phyloP scores from a whole-genome alignment of 139 green algal species.

The Micractinium sp. region DNA sequence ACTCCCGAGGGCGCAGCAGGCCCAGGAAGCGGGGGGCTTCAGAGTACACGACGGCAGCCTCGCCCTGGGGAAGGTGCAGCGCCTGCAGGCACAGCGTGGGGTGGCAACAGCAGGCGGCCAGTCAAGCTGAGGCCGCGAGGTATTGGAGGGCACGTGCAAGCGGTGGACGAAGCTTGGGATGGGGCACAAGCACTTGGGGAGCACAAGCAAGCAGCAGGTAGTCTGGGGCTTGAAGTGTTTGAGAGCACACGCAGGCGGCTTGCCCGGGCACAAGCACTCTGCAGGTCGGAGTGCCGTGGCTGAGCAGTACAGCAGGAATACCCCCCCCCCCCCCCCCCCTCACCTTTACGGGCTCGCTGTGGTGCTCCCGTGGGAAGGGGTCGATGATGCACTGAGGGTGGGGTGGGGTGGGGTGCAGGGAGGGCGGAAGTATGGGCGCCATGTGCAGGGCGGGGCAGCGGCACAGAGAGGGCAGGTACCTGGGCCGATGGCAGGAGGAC shows the following conservation, averaged over 20 bases:
- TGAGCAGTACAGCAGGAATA: no score
- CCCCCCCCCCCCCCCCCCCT: background rate
- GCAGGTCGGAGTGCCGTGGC: no score
- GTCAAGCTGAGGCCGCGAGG: background rate
- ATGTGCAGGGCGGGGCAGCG: background rate
- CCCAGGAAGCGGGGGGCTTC: background rate
- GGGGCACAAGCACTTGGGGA: no score
- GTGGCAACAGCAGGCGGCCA: background rate
- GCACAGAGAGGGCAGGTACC: no score
- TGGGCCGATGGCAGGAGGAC: no score
- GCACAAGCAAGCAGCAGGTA: no score
- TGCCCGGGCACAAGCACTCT: no score
- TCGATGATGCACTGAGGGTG: background rate
- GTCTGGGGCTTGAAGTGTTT: no score
- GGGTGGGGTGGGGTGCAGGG: no score
- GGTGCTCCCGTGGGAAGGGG: slow-evolving; percentile 10
- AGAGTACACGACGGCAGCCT: background rate
- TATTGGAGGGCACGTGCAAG: background rate
- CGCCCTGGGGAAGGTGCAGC: background rate
- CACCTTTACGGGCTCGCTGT: background rate
- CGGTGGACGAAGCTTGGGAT: background rate
- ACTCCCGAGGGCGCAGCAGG: background rate
- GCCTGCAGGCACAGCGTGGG: background rate
- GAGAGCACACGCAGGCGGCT: no score
- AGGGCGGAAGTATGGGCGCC: background rate